Evolutionary conservation across 495 filamentous ascomycete species (phyloP).

Genomic region (Xylaria telfairii): DNA sequence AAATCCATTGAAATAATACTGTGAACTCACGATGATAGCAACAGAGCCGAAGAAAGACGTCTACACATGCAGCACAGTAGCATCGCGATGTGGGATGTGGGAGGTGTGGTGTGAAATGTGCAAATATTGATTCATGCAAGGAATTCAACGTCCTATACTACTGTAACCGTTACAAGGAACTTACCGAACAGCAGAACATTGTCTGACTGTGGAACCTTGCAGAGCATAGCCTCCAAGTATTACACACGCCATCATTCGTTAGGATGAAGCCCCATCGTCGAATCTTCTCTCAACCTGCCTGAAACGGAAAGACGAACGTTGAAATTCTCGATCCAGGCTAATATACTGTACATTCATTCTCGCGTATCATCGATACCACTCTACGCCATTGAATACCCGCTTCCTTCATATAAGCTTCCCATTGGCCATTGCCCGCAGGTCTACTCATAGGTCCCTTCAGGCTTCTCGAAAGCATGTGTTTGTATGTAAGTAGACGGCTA

Average conservation of each 20-base stretch:
- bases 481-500: background rate
- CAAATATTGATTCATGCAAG: background rate
- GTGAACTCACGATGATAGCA: background rate
- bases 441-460: background rate
- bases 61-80: background rate
- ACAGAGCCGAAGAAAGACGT: background rate
- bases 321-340: constrained; percentile 13
- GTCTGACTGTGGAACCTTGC: background rate
- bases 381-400: constrained; percentile 1
- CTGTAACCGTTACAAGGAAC: background rate
- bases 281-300: constrained; percentile 25
- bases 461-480: constrained; percentile 5
- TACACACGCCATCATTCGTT: constrained; percentile 7
- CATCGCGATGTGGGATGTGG: background rate
- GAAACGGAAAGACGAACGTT: constrained; percentile 19
- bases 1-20: background rate
- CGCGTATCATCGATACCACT: constrained; percentile 10
- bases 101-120: background rate
- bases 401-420: background rate
- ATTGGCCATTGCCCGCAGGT: constrained; percentile 13
- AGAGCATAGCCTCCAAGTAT: constrained; percentile 13
- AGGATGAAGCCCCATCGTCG: constrained; percentile 1
- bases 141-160: background rate
- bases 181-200: background rate
- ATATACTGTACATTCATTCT: background rate